A percentile compares a stretch with the other conserved stretches of the same genome.
Evolutionary conservation across 352 stramenopile species (phyloP).

Genomic region (Phytophthora hibernalis): DNA sequence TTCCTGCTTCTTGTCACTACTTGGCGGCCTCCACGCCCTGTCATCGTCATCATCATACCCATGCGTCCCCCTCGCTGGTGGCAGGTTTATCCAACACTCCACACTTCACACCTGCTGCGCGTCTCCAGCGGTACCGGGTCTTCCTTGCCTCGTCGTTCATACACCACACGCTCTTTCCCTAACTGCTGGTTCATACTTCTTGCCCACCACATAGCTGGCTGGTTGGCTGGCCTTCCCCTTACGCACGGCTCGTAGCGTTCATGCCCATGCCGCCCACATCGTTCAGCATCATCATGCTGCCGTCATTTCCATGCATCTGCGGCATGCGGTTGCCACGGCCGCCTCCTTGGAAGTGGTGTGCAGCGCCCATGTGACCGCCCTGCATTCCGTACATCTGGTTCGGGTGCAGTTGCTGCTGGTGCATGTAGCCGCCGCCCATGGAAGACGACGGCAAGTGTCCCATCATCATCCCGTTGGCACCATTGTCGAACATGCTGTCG

Average conservation of each 20-base stretch:
- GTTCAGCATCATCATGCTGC: constrained; percentile 46
- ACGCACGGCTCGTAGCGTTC: constrained; percentile 60
- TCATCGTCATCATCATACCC: constrained; percentile 34
- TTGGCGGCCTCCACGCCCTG: constrained; percentile 17
- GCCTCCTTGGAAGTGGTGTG: constrained; percentile 35
- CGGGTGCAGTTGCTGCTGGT: constrained; percentile 42
- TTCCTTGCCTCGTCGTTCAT: constrained; percentile 32
- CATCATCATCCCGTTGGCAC: constrained; percentile 42
- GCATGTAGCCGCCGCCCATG: constrained; percentile 39
- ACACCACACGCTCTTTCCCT: constrained; percentile 38
- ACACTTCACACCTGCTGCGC: constrained; percentile 21
- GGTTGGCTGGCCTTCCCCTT: constrained; percentile 7
- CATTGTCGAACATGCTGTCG: constrained; percentile 41
- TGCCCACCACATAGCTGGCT: constrained; percentile 4
- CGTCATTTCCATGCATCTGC: constrained; percentile 37
- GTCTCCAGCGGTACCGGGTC: constrained; percentile 33
- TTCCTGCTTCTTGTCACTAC: constrained; percentile 34
- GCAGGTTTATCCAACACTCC: constrained; percentile 18
- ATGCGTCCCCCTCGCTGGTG: constrained; percentile 20
- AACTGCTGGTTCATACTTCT: constrained; percentile 45
- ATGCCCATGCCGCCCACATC: constrained; percentile 55
- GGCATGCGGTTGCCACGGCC: constrained; percentile 35
- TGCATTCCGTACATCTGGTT: constrained; percentile 49
- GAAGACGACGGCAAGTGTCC: constrained; percentile 32
- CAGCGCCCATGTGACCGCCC: constrained; percentile 27